phyloP scores from a whole-genome alignment of 331 rosid genomes.

The Ulmus americana region DNA sequence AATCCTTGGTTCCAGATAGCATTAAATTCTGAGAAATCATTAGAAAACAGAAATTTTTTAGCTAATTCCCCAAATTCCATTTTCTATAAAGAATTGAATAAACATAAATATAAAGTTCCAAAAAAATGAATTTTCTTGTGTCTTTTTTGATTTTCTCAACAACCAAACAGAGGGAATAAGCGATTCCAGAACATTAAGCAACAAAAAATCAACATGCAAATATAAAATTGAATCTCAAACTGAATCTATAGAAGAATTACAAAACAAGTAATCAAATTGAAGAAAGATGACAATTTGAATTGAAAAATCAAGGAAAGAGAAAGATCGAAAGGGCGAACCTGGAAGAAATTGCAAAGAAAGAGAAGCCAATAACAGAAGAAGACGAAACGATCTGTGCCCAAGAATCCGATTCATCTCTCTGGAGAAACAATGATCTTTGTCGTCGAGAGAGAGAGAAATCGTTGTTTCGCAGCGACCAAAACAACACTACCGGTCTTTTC shows the following conservation, averaged over 20 bases:
- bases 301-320: background rate
- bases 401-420: slow-evolving; percentile 32
- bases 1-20: too few species aligned
- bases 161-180: slow-evolving; percentile 1
- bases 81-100: background rate
- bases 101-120: background rate
- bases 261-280: too few species aligned
- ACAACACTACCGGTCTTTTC: background rate
- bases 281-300: background rate
- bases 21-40: too few species aligned
- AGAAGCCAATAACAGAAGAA: slow-evolving; percentile 24
- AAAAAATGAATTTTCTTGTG: background rate
- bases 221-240: too few species aligned
- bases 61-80: too few species aligned
- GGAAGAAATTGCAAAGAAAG: slow-evolving; percentile 39
- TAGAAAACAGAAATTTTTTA: too few species aligned
- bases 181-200: background rate
- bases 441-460: background rate
- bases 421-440: too few species aligned
- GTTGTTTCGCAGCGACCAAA: background rate
- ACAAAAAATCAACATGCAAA: background rate
- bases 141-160: slow-evolving; percentile 3
- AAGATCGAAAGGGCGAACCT: slow-evolving; percentile 29
- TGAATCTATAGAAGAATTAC: too few species aligned
- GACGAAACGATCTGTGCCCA: slow-evolving; percentile 28